phyloP scores from a whole-genome alignment of 306 rosid species.

The Argentina anserina region DNA sequence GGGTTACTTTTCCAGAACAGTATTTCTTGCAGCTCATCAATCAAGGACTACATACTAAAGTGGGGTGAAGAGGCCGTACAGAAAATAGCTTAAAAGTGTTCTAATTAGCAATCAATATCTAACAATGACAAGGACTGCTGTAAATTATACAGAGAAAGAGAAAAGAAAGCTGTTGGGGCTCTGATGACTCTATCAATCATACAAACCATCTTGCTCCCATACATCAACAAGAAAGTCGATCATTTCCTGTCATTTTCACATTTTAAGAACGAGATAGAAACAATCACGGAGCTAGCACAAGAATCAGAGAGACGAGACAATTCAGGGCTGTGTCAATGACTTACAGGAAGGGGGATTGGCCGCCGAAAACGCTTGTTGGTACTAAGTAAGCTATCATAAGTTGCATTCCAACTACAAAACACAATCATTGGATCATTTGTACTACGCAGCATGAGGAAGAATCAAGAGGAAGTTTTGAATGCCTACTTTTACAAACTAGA shows the following conservation, averaged over 20 bases:
- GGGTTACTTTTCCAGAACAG: not conserved
- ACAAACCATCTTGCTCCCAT: conserved; percentile 82
- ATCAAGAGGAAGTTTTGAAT: not conserved
- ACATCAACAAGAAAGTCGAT: conserved; percentile 69
- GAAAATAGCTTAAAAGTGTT: not conserved
- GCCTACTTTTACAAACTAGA: not conserved
- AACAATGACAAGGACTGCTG: conserved; percentile 3
- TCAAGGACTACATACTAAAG: not conserved
- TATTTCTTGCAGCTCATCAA: not conserved
- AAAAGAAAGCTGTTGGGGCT: not conserved
- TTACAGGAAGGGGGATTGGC: conserved; percentile 73
- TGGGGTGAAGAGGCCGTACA: not conserved
- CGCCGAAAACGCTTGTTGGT: conserved; percentile 55
- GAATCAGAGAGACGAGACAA: not conserved
- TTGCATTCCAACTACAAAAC: conserved; percentile 63
- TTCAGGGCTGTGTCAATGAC: conserved; percentile 25
- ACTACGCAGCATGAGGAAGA: not conserved
- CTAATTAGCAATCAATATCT: not conserved
- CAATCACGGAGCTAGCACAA: not conserved
- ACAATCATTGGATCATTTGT: not conserved
- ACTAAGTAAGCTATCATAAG: conserved; percentile 66
- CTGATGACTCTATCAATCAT: conserved; percentile 49
- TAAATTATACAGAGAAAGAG: not conserved
- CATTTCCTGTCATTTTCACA: conserved; percentile 67
- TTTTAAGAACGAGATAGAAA: conserved; percentile 21